phyloP scores from a whole-genome alignment of 2,329 filamentous ascomycete species.

The Dactylellina cionopaga region DNA sequence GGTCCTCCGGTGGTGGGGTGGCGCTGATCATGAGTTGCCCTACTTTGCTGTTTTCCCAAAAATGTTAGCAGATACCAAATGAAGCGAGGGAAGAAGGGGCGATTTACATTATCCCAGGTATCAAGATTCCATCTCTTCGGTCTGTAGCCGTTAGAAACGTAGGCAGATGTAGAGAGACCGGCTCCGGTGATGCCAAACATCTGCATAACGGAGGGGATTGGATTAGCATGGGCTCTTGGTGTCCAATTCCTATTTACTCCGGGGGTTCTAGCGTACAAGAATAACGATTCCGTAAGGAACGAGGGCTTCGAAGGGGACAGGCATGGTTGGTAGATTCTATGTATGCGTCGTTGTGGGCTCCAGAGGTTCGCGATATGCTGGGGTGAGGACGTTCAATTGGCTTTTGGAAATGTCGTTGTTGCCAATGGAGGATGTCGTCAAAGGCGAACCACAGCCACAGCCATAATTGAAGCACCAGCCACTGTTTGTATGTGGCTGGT shows the following conservation, averaged over 20 bases:
- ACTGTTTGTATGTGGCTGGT: constrained; percentile 10
- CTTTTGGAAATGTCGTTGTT: constrained; percentile 1
- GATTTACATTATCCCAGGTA: constrained; percentile 71
- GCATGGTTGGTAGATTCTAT: constrained; percentile 63
- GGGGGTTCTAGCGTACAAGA: constrained; percentile 63
- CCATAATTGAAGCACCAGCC: not conserved
- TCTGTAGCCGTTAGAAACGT: constrained; percentile 71
- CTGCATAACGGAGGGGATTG: constrained; percentile 60
- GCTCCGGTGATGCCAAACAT: constrained; percentile 73
- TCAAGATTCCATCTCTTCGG: constrained; percentile 70
- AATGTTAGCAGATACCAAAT: constrained; percentile 60
- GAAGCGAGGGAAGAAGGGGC: not conserved
- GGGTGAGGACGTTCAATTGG: not conserved
- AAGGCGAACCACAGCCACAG: constrained; percentile 28
- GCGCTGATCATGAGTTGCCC: not conserved
- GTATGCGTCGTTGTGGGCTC: constrained; percentile 22
- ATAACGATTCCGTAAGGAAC: constrained; percentile 74
- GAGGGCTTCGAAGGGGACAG: constrained; percentile 72
- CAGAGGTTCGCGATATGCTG: constrained; percentile 31
- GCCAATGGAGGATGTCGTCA: not conserved
- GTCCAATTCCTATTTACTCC: constrained; percentile 17
- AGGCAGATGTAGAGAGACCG: constrained; percentile 68
- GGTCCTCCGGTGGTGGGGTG: not conserved
- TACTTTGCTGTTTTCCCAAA: constrained; percentile 59
- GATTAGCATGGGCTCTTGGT: not conserved